phyloP scores from a whole-genome alignment of 495 filamentous ascomycete genomes.

The Bathelium albidoporum region DNA sequence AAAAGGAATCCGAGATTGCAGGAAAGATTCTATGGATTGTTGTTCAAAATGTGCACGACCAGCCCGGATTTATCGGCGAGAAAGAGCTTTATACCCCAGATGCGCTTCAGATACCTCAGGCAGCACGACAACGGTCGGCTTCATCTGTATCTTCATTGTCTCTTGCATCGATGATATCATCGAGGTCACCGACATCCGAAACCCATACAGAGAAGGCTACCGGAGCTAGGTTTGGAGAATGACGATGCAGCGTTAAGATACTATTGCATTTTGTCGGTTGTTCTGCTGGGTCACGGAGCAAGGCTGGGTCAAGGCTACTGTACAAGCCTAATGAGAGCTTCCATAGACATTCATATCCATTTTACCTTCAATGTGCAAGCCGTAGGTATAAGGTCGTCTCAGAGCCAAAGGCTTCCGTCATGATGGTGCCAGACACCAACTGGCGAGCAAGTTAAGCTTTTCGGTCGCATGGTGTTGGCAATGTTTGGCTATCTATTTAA shows the following conservation, averaged over 20 bases:
- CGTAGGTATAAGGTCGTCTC: no score
- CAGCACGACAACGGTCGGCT: background rate
- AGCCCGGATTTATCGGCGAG: background rate
- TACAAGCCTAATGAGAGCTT: no score
- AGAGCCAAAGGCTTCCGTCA: no score
- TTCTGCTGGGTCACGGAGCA: no score
- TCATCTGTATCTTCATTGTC: background rate
- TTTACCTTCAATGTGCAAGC: no score
- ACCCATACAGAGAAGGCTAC: background rate
- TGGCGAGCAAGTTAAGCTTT: no score
- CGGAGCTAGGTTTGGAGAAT: background rate
- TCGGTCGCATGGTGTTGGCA: no score
- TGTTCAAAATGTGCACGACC: background rate
- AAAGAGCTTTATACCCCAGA: background rate
- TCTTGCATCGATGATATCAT: background rate
- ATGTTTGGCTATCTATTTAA: no score
- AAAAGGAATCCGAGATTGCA: background rate
- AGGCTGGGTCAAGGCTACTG: no score
- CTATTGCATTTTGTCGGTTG: background rate
- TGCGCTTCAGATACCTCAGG: background rate
- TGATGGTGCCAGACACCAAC: no score
- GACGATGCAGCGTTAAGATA: background rate
- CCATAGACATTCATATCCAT: no score
- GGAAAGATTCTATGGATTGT: background rate
- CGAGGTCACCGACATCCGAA: background rate